Evolutionary conservation across 2,329 filamentous ascomycete genomes (phyloP).

Genomic region (Aspergillus brunneoviolaceus): DNA sequence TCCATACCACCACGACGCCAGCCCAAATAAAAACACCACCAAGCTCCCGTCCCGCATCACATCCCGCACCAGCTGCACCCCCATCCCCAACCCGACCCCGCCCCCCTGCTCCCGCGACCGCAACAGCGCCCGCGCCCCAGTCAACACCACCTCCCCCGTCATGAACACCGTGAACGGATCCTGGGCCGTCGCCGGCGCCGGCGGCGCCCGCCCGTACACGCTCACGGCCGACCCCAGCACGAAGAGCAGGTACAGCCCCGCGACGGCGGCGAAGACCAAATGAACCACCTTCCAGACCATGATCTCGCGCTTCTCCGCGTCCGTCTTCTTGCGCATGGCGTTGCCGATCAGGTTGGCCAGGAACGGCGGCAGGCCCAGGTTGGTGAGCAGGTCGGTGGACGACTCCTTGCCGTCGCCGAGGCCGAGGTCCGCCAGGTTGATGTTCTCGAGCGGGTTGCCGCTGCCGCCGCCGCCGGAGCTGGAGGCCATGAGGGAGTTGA

Average conservation of each 20-base stretch:
- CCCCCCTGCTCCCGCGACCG: conserved; percentile 26
- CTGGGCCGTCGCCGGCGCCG: conserved; percentile 45
- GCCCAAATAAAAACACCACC: conserved; percentile 46
- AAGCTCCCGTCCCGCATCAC: conserved; percentile 46
- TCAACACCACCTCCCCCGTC: conserved; percentile 47
- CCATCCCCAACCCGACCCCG: conserved; percentile 27
- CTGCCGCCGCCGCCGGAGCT: conserved; percentile 23
- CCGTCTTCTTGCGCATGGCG: conserved; percentile 38
- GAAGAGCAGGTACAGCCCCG: conserved; percentile 54
- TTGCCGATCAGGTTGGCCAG: conserved; percentile 41
- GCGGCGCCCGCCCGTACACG: conserved; percentile 41
- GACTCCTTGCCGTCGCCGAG: background rate
- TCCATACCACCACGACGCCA: conserved; percentile 42
- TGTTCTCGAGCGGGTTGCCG: background rate
- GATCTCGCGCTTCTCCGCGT: conserved; percentile 36
- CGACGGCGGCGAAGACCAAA: conserved; percentile 55
- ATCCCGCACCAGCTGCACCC: conserved; percentile 40
- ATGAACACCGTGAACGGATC: conserved; percentile 48
- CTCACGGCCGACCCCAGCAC: conserved; percentile 37
- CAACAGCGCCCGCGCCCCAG: conserved; percentile 35
- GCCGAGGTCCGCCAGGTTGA: background rate
- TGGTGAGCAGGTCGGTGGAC: conserved; percentile 32
- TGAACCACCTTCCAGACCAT: conserved; percentile 59
- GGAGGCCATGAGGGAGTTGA: conserved; percentile 38
- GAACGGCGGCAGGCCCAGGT: conserved; percentile 46